Percentiles rank a stretch among this genome's conserved stretches.
These are phyloP conservation scores for Populus hybrid DNA, from an alignment of 441 rosid species.

Conservation along the genomic window DNA sequence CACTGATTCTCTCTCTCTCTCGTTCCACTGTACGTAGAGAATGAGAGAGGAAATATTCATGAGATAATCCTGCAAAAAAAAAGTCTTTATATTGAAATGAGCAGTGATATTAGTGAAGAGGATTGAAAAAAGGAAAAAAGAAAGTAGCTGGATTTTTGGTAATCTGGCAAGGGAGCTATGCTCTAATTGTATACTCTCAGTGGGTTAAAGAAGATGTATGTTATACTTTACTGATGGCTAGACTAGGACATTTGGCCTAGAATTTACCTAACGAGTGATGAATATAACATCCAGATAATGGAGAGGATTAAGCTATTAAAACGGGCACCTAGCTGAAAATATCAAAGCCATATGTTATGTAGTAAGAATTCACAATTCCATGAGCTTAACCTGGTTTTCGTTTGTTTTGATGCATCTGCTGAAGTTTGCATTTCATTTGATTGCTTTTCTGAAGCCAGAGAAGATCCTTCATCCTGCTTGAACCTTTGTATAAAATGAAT, in stretches of 20 bases:
- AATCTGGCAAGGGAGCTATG: neutral
- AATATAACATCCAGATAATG: neutral
- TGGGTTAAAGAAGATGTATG: neutral
- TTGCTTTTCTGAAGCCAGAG: neutral
- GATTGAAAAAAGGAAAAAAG: neutral
- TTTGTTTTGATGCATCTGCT: neutral
- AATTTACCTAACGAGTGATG: neutral
- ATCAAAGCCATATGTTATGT: neutral
- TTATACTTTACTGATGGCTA: no score
- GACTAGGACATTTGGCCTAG: no score
- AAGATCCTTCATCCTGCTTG: neutral
- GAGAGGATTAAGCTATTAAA: neutral
- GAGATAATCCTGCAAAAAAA: neutral
- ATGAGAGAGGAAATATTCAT: neutral
- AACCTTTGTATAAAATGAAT: neutral
- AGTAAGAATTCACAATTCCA: neutral
- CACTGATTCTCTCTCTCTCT: neutral
- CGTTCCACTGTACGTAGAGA: neutral
- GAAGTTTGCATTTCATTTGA: neutral
- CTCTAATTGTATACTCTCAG: neutral
- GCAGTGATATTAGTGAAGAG: neutral
- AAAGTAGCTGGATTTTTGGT: no score
- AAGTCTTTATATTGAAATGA: neutral
- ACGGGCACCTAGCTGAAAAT: neutral
- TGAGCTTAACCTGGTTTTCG: neutral